A percentile compares a stretch with the other conserved stretches of the same genome.
Conservation (phyloP, 2,329 filamentous ascomycete genomes). For the Pyrenophora graminea region DNA sequence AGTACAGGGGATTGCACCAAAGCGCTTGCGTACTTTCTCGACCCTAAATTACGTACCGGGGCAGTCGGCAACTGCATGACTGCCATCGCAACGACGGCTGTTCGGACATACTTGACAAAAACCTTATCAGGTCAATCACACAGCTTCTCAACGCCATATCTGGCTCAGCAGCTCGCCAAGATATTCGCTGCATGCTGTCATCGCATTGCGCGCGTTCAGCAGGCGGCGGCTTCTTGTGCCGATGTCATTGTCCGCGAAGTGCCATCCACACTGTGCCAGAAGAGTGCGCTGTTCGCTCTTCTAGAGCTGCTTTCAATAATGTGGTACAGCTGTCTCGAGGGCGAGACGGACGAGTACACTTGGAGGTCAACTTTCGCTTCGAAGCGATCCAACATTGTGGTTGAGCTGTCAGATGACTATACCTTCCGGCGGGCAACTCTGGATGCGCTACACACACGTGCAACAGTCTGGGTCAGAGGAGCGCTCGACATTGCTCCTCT, state of each 20-base stretch:
- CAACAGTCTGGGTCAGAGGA: conserved; percentile 77
- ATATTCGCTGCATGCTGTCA: conserved; percentile 92
- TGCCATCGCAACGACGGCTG: conserved; percentile 67
- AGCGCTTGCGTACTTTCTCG: conserved; percentile 89
- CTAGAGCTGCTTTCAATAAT: conserved; percentile 90
- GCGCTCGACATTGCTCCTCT: conserved; percentile 85
- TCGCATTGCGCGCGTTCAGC: conserved; percentile 87
- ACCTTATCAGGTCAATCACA: conserved; percentile 72
- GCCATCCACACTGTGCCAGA: conserved; percentile 88
- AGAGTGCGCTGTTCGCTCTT: conserved; percentile 86
- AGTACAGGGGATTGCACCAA: conserved; percentile 88
- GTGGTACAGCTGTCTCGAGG: conserved; percentile 93
- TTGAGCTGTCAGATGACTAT: conserved; percentile 95
- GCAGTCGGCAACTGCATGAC: conserved; percentile 67
- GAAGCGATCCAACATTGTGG: conserved; percentile 72
- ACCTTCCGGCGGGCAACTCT: conserved; percentile 78
- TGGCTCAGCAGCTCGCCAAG: conserved; percentile 82
- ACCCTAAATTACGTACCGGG: conserved; percentile 74
- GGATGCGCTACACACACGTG: conserved; percentile 74
- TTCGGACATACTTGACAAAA: conserved; percentile 78
- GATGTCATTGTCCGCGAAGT: conserved; percentile 83
- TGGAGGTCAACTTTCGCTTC: conserved; percentile 83
- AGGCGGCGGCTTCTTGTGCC: conserved; percentile 80
- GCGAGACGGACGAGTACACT: conserved; percentile 90
- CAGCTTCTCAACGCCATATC: conserved; percentile 85